phyloP scores from a whole-genome alignment of 768 basidiomycete species.

The Leccinum uliginosum region DNA sequence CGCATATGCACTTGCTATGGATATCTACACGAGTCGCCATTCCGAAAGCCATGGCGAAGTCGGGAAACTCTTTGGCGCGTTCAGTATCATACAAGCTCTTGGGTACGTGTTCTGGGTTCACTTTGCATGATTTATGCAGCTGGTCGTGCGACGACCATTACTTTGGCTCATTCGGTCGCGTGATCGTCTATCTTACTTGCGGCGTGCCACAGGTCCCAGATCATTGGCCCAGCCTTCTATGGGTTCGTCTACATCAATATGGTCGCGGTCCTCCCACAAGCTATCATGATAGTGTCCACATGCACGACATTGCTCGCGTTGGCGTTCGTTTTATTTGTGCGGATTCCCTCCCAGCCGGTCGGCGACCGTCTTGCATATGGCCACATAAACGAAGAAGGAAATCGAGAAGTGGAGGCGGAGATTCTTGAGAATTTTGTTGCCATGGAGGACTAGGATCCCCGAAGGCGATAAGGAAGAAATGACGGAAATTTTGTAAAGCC shows the following conservation, averaged over 20 bases:
- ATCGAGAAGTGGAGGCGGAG: neutral
- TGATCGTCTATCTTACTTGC: neutral
- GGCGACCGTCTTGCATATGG: neutral
- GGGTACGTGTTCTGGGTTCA: constrained; percentile 36
- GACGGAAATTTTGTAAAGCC: neutral
- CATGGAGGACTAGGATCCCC: neutral
- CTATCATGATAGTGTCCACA: constrained; percentile 61
- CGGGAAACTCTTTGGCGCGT: constrained; percentile 75
- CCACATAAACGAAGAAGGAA: constrained; percentile 5
- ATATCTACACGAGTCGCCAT: constrained; percentile 52
- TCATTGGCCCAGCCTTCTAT: constrained; percentile 70
- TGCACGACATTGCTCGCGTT: constrained; percentile 39
- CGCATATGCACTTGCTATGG: constrained; percentile 65
- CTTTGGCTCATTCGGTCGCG: neutral
- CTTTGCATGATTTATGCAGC: too few species aligned
- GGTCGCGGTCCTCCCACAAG: constrained; percentile 62
- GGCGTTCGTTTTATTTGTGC: constrained; percentile 44
- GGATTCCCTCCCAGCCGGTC: constrained; percentile 26
- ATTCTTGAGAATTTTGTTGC: neutral
- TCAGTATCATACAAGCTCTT: constrained; percentile 70
- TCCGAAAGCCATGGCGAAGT: constrained; percentile 45
- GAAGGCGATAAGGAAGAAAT: constrained; percentile 5
- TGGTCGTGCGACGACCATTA: too few species aligned
- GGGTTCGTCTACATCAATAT: constrained; percentile 69
- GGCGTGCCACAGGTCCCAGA: constrained; percentile 44